Base-by-base conservation (phyloP, 2,329 filamentous ascomycete genomes). In the Cladosporium phlei region DNA sequence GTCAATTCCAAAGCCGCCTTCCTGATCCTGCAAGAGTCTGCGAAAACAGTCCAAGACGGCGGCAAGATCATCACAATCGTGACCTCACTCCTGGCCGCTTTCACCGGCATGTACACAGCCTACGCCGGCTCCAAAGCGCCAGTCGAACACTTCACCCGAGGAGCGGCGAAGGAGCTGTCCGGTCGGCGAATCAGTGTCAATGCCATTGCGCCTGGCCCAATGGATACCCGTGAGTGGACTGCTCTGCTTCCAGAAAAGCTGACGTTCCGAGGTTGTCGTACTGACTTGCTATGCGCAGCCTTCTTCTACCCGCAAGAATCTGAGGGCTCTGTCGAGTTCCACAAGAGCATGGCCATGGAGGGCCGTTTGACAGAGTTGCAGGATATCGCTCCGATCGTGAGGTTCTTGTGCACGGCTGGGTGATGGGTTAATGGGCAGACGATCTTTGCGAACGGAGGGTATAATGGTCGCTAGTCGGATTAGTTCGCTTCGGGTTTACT, bases 1-100 rank as follows among this genome's bases (percentile, higher is more conserved):
- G 46, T 53, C 33, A 53, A 53, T 20, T 48, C 48, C 16, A 53
- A 53, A 34, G 38, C 51, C 11, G 51, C 51, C 5, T 53, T 53
- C 28, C 40, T 53, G 38, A 48, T 52, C 43, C 11, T 48, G 17
- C 33, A 53, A 24, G 45, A 46, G 14, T 40, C n/a, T 12, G 48
- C 51, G 4, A 46, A 51, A 29, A n/a, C 37, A 21, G 45, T 53
- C 27, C 14, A 22, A 9, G 51, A 53, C 14, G 49, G 51, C 7
- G 51, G 48, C 11, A 53, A 49, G 35, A 46, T 53, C 24, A 43
- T 53, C 28, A 51, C 37, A 7, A 37, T 51, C 32, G 51, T 49
- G 5, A 53, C 51, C 3, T 20, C 38, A 22, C 28, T 53, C 6
- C 45, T 53, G 8, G 51, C 38, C 3, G 51, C 51, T 8, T 52